Conservation (phyloP, 345 rosid genomes). For the Erucastrum elatum region DNA sequence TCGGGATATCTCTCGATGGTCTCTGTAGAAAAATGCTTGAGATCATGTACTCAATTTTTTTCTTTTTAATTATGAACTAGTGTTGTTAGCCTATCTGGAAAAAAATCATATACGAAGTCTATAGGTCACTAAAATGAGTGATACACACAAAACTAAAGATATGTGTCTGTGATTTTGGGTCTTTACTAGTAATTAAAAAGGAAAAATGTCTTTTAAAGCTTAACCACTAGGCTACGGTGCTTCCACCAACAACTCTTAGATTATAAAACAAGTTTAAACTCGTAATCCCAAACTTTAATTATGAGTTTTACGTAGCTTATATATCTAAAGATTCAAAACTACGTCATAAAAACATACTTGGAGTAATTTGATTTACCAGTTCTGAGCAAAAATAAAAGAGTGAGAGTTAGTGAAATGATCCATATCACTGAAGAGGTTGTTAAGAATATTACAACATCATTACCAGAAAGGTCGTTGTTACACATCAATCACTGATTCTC, state of each 20-base stretch:
- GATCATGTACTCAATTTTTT: neutral
- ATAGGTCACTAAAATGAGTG: too few species aligned
- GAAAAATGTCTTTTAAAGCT: too few species aligned
- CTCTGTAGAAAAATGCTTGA: neutral
- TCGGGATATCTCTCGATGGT: neutral
- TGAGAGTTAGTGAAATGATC: neutral
- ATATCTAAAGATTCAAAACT: too few species aligned
- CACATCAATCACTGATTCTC: conserved; percentile 33
- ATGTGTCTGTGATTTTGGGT: too few species aligned
- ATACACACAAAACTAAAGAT: too few species aligned
- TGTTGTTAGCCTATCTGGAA: too few species aligned
- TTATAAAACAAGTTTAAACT: too few species aligned
- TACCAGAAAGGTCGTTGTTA: conserved; percentile 18
- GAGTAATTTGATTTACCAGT: neutral
- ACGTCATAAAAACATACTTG: neutral
- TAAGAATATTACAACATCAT: conserved; percentile 25
- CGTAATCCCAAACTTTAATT: neutral
- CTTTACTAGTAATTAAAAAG: too few species aligned
- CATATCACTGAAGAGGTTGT: neutral
- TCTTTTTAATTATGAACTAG: too few species aligned
- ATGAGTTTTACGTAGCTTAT: neutral
- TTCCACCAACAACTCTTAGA: too few species aligned
- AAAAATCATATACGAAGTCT: too few species aligned
- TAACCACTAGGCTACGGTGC: too few species aligned
- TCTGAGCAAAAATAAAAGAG: neutral